A percentile compares a stretch with the other conserved stretches of the same genome.
Evolutionary conservation across 768 basidiomycete species (phyloP).

Genomic region (Suillus sp.): DNA sequence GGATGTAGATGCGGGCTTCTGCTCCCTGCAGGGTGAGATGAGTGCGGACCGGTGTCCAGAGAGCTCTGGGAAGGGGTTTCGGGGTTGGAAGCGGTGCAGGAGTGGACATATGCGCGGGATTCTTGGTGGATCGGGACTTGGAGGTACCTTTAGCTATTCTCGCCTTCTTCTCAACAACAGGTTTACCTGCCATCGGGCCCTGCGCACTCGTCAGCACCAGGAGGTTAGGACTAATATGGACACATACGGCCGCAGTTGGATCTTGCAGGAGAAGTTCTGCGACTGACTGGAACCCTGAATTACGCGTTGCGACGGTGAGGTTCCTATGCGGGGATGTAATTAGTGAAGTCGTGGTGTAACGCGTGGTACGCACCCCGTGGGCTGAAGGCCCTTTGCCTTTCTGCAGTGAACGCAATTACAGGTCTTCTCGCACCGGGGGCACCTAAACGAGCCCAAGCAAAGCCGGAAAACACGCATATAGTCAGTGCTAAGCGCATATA

Average conservation of each 20-base stretch:
- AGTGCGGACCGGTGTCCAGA: slow-evolving; percentile 55
- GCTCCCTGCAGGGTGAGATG: slow-evolving; percentile 47
- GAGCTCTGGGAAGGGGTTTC: slow-evolving; percentile 46
- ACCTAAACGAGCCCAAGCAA: slow-evolving; percentile 43
- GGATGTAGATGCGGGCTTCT: slow-evolving; percentile 66
- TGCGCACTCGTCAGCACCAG: slow-evolving; percentile 20
- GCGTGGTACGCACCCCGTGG: slow-evolving; percentile 51
- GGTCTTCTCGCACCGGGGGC: slow-evolving; percentile 63
- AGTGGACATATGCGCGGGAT: slow-evolving; percentile 24
- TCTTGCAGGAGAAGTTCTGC: slow-evolving; percentile 39
- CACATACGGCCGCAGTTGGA: slow-evolving; percentile 34
- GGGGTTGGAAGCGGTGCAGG: slow-evolving; percentile 32
- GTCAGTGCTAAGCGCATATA: slow-evolving; percentile 17
- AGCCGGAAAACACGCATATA: slow-evolving; percentile 6
- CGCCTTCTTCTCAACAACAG: slow-evolving; percentile 16
- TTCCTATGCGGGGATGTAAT: slow-evolving; percentile 35
- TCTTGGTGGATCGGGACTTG: slow-evolving; percentile 21
- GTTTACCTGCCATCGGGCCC: slow-evolving; percentile 32
- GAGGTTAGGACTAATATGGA: slow-evolving; percentile 3
- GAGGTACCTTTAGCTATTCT: slow-evolving; percentile 21
- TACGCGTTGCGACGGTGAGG: slow-evolving; percentile 39
- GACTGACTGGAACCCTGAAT: slow-evolving; percentile 40
- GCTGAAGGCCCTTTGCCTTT: slow-evolving; percentile 60
- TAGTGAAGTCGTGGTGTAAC: slow-evolving; percentile 7
- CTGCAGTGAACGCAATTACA: slow-evolving; percentile 73